phyloP scores from a whole-genome alignment of 441 rosid species.

The Adansonia grandidieri region DNA sequence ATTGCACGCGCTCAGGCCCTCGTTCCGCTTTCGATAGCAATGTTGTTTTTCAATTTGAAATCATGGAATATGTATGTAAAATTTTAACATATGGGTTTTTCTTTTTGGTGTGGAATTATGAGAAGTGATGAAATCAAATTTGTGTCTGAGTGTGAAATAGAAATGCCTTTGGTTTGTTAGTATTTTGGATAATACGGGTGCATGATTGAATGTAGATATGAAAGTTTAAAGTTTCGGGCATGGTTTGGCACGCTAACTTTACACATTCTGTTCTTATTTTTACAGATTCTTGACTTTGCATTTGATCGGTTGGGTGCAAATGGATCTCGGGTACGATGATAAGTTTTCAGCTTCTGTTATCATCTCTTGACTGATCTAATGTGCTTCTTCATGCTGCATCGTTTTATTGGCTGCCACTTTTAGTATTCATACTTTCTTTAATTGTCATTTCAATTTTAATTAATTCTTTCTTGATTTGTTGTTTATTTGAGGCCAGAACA shows the following conservation, averaged over 20 bases:
- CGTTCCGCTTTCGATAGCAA: conserved; percentile 88
- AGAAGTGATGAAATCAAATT: neutral
- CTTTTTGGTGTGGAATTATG: neutral
- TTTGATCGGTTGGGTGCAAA: conserved; percentile 90
- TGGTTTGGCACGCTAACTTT: neutral
- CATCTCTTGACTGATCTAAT: neutral
- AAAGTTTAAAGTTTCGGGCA: neutral
- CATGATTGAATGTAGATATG: neutral
- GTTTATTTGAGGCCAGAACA: conserved; percentile 22
- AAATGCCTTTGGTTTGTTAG: conserved; percentile 34
- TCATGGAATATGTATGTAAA: conserved; percentile 87
- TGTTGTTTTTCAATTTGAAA: conserved; percentile 90
- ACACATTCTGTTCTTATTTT: conserved; percentile 5
- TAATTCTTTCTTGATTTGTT: neutral
- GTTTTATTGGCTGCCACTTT: neutral
- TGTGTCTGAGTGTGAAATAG: neutral
- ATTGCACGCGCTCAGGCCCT: conserved; percentile 91
- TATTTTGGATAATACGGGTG: neutral
- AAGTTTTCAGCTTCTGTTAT: conserved; percentile 12
- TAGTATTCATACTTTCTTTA: neutral
- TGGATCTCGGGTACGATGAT: conserved; percentile 68
- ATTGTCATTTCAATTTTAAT: neutral
- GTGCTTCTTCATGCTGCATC: neutral
- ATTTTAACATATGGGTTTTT: neutral
- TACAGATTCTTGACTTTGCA: conserved; percentile 86